These are phyloP conservation scores for Dendrobium catenatum DNA, from an alignment of 106 monocot genomes.

Conservation along the genomic window DNA sequence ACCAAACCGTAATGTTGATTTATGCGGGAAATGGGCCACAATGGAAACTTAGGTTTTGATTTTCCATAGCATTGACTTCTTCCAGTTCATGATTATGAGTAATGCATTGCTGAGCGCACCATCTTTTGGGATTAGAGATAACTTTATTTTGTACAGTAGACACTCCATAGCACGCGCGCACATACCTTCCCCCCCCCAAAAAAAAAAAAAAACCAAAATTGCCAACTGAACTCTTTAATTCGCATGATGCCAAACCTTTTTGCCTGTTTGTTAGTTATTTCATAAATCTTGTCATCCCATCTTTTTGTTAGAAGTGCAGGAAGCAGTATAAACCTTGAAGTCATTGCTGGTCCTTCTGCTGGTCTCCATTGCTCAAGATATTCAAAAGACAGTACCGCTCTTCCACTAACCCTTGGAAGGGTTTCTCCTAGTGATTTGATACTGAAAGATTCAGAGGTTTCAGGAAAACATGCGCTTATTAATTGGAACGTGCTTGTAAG, in stretches of 20 bases:
- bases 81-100: background rate
- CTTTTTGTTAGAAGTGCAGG: constrained; percentile 73
- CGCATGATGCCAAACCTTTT: background rate
- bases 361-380: constrained; percentile 42
- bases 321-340: constrained; percentile 66
- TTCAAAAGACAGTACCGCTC: constrained; percentile 33
- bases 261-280: constrained; percentile 4
- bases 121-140: background rate
- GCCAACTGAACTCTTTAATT: background rate
- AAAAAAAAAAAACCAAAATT: background rate
- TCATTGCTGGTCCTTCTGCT: constrained; percentile 73
- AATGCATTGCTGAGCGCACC: background rate
- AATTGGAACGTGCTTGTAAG: constrained; percentile 81
- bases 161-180: background rate
- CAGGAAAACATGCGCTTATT: constrained; percentile 86
- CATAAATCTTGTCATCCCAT: constrained; percentile 36
- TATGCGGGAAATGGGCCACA: background rate
- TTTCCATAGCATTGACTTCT: background rate
- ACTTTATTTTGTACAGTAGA: background rate
- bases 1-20: background rate
- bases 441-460: constrained; percentile 86
- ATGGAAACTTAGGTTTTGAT: background rate
- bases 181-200: too few relatives aligned
- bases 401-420: constrained; percentile 75
- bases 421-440: constrained; percentile 70